These are phyloP conservation scores for Caloboletus inedulis DNA, from an alignment of 1,284 basidiomycete species.

Conservation along the genomic window DNA sequence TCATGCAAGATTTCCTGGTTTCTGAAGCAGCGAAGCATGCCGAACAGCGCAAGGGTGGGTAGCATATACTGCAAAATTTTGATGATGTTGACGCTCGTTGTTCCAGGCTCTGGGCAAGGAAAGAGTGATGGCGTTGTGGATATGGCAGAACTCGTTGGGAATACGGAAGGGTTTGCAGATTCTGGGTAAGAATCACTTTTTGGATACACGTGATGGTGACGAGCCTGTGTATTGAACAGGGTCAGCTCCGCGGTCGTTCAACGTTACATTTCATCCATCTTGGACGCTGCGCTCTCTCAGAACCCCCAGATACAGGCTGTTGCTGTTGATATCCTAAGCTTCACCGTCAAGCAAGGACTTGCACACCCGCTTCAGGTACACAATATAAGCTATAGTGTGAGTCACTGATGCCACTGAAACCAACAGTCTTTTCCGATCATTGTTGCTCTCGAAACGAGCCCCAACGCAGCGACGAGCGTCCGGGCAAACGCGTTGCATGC, in stretches of 20 bases:
- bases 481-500: conserved; percentile 82
- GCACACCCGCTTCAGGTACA: conserved; percentile 88
- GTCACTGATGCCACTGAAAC: not conserved
- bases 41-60: conserved; percentile 59
- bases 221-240: conserved; percentile 40
- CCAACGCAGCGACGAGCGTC: conserved; percentile 56
- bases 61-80: not conserved
- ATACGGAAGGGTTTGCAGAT: conserved; percentile 91
- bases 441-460: conserved; percentile 88
- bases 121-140: conserved; percentile 58
- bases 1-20: conserved; percentile 87
- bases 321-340: conserved; percentile 88
- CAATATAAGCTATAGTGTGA: not conserved
- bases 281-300: conserved; percentile 76
- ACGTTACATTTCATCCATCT: conserved; percentile 81
- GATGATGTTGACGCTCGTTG: not conserved
- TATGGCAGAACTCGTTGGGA: conserved; percentile 92
- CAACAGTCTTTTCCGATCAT: conserved; percentile 88
- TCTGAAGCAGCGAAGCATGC: conserved; percentile 77
- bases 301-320: conserved; percentile 72
- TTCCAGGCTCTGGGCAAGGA: conserved; percentile 36
- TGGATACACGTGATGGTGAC: not conserved
- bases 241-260: conserved; percentile 93
- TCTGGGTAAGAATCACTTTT: conserved; percentile 63
- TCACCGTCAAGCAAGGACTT: conserved; percentile 92